Conservation (phyloP, 2,329 filamentous ascomycete species). For the Botrytis hyacinthi region DNA sequence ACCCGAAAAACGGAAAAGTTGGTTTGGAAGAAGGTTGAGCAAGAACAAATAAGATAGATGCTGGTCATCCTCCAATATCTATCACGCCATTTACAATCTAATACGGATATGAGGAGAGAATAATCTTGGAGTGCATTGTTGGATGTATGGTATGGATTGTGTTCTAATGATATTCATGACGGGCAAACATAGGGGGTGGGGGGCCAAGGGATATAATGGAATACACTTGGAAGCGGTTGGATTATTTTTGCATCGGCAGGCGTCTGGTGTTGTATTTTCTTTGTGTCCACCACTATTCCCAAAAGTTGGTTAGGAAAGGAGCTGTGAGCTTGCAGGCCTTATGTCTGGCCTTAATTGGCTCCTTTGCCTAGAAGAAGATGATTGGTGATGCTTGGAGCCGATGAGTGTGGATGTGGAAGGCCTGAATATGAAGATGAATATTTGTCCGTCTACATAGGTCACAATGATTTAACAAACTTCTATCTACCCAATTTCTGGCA, state of each 20-base stretch:
- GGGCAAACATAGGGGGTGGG: constrained; percentile 17
- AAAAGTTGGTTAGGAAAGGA: not conserved
- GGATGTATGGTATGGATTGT: constrained; percentile 3
- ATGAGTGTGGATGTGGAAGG: not conserved
- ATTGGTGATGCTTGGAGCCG: not conserved
- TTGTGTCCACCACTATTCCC: constrained; percentile 1
- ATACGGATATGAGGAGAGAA: constrained; percentile 24
- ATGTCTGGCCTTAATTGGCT: constrained; percentile 11
- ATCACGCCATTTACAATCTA: constrained; percentile 5
- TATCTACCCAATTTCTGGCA: not conserved
- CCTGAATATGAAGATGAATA: constrained; percentile 13
- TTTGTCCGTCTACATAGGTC: constrained; percentile 1
- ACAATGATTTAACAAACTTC: not conserved
- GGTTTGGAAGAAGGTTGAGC: constrained; percentile 82
- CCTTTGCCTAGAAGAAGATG: constrained; percentile 8
- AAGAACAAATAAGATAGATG: constrained; percentile 44
- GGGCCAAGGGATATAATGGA: constrained; percentile 19
- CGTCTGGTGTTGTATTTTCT: constrained; percentile 25
- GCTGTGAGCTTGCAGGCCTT: constrained; percentile 7
- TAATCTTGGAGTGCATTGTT: constrained; percentile 15
- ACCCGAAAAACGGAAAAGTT: constrained; percentile 80
- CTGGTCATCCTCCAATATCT: not conserved
- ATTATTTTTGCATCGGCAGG: constrained; percentile 27
- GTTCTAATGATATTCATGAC: constrained; percentile 27
- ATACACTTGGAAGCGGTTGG: constrained; percentile 26